These are phyloP conservation scores for Mycena sanguinolenta DNA, from an alignment of 768 basidiomycete species.

Conservation along the genomic window DNA sequence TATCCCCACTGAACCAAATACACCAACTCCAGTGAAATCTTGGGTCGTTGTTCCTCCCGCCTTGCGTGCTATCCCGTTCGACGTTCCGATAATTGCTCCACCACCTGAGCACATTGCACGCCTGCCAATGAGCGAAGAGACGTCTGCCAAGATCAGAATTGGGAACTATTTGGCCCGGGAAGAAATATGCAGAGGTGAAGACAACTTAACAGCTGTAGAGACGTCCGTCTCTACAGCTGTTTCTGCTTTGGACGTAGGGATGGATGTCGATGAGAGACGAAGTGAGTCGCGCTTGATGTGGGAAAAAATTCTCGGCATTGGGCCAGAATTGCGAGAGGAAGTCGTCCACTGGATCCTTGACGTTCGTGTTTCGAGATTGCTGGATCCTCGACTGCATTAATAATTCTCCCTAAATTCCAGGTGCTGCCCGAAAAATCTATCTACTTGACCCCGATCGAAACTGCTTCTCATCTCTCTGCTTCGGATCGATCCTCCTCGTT, in stretches of 20 bases:
- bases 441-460: constrained; percentile 20
- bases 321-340: constrained; percentile 48
- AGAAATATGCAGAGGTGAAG: constrained; percentile 48
- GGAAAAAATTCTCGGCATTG: constrained; percentile 48
- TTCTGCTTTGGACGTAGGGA: constrained; percentile 27
- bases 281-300: constrained; percentile 19
- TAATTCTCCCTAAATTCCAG: constrained; percentile 27
- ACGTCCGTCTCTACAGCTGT: constrained; percentile 21
- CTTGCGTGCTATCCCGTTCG: constrained; percentile 11
- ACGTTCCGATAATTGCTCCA: constrained; percentile 69
- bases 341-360: constrained; percentile 62
- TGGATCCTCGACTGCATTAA: constrained; percentile 7
- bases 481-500: constrained; percentile 17
- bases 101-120: constrained; percentile 52
- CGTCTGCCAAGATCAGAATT: constrained; percentile 60
- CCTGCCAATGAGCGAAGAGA: constrained; percentile 53
- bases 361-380: constrained; percentile 42
- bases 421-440: constrained; percentile 38
- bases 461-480: constrained; percentile 1
- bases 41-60: neutral
- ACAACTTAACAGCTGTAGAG: constrained; percentile 49
- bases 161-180: constrained; percentile 58
- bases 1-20: constrained; percentile 30
- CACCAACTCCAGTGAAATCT: constrained; percentile 4
- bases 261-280: constrained; percentile 22